Base-by-base conservation (phyloP, 2,329 filamentous ascomycete genomes). In the Ceratocystis destructans region DNA sequence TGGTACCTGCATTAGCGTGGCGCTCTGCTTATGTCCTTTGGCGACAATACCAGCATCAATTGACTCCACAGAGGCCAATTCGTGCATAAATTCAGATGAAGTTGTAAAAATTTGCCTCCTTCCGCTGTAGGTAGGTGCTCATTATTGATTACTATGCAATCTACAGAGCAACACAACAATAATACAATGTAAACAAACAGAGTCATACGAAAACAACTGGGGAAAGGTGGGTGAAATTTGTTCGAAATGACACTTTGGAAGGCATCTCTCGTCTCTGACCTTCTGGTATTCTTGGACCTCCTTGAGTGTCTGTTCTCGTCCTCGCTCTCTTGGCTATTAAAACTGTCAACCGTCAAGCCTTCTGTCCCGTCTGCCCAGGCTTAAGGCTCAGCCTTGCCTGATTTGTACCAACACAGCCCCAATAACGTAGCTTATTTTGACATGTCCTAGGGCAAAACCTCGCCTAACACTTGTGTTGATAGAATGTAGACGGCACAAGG, bases 1-100 rank as follows among this genome's bases (percentile, higher is more conserved):
- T 45, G 64, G 64, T 65, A 65, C 64, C 64, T 65, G 64, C 64
- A 65, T 65, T 65, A 65, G 64, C 64, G 64, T 57, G 10, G 33
- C 5, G 53, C n/a, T 17, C 28, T 37, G 53, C 12, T 20, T 59
- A 37, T 2, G 22, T 25, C 33, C 33, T 31, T 57, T 59, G 12
- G 28, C 33, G 48, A 53, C 48, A 53, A 53, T 59, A 28, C 12
- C 17, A 59, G 53, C 8, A 17, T n/a, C 12, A 7, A 31, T 33
- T 5, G 25, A 33, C 28, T 31, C 17, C 53, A 59, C 48, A 59
- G 33, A 59, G 53, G 28, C 53, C 53, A 59, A 33, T 33, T n/a
- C 5, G 53, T 59, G 53, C 53, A 59, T 59, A 59, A 59, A 59
- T 37, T 59, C 25, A 2, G 53, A 59, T 10, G 28, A 59, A 59